Evolutionary conservation across 1,284 basidiomycete genomes (phyloP).

Genomic region (Farysia itapuensis): DNA sequence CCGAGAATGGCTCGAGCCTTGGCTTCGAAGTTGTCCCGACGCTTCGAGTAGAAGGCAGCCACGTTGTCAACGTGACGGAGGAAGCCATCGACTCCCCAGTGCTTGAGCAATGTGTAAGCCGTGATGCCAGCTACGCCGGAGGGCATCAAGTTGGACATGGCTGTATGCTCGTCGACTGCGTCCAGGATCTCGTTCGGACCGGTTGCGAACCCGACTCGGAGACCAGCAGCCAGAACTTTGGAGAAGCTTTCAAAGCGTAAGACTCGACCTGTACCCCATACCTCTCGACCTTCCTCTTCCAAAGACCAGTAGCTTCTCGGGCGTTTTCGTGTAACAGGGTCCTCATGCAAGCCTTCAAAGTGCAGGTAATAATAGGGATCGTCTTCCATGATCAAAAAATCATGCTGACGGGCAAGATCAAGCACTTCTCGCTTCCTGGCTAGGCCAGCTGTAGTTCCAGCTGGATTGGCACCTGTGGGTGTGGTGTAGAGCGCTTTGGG

Average conservation of each 20-base stretch:
- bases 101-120: conserved; percentile 69
- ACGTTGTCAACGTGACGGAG: conserved; percentile 70
- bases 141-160: conserved; percentile 76
- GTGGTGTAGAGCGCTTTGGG: conserved; percentile 84
- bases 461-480: conserved; percentile 60
- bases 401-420: conserved; percentile 63
- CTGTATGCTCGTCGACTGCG: conserved; percentile 72
- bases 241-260: conserved; percentile 65
- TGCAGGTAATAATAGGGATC: conserved; percentile 55
- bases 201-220: conserved; percentile 73
- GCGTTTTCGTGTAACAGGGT: conserved; percentile 39
- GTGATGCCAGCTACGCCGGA: conserved; percentile 73
- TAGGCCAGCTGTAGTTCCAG: conserved; percentile 56
- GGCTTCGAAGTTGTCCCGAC: conserved; percentile 77
- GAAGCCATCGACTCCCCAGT: conserved; percentile 74
- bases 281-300: conserved; percentile 44
- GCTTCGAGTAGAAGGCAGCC: conserved; percentile 75
- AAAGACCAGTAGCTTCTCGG: conserved; percentile 49
- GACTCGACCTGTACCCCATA: conserved; percentile 52
- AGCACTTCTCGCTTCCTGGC: conserved; percentile 79
- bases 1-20: conserved; percentile 75
- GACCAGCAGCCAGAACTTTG: conserved; percentile 62
- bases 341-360: conserved; percentile 50
- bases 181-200: conserved; percentile 75
- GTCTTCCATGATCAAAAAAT: conserved; percentile 46